Evolutionary conservation across 306 rosid species (phyloP), one percentile per base, ranked within the genome.

Genomic region (Lathyrus aphaca): DNA sequence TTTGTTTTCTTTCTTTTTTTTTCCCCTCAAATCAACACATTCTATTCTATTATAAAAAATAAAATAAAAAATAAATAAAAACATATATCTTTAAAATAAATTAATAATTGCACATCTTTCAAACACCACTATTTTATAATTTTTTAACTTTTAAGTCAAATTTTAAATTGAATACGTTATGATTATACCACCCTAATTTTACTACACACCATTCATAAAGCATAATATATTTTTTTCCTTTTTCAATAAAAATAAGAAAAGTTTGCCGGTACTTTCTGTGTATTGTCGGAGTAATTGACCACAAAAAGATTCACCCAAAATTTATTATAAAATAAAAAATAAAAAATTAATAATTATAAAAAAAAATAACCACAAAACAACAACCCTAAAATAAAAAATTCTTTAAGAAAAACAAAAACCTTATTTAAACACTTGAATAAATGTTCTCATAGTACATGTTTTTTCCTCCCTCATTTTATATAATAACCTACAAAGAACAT

Each of bases 231-330:
- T 5, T 69, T 6, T 9, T 15, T 46, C 7, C 19, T 64, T 8
- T 42, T 27, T 15, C 38, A 69, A 54, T 65, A 2, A 49, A 27
- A 53, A 27, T 66, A 17, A 7, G 50, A n/a, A 81, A 79, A 71
- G 67, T 23, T 17, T 49, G 87, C 83, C 74, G 82, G 44, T 63
- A 74, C 86, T 89, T 89, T 87, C 82, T 77, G 84, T 79, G 85
- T 67, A 69, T 79, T 92, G 95, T 89, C 92, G 92, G 92, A 83
- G 71, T 84, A 77, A 86, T 76, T 78, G 85, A 86, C 92, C 95
- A 80, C 89, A 89, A 82, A 84, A 87, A 84, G 85, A 63, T 64
- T 81, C 66, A 66, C 61, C 23, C 30, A 53, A 75, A 45, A 32
- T 61, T 6, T 5, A 6, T 35, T 32, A 32, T 32, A 35, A 35